Conservation (phyloP, 192 early-diverging fungal genomes). For the Chytriomyces hyalinus region DNA sequence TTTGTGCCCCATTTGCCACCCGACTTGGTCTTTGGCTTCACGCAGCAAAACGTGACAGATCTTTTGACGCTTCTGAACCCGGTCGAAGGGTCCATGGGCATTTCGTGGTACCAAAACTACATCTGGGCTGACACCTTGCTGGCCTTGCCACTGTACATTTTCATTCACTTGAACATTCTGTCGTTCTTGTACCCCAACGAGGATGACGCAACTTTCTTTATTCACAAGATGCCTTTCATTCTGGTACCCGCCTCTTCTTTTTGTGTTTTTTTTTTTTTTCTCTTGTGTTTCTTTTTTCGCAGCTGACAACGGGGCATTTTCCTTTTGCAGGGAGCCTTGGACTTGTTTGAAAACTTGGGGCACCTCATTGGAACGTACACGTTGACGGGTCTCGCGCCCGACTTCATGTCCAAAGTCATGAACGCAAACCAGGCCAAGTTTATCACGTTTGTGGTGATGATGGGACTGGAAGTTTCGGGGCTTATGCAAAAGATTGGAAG, state of each 20-base stretch:
- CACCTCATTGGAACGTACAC: constrained; percentile 15
- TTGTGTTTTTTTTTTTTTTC: neutral
- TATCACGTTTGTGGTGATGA: constrained; percentile 2
- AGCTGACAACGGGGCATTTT: neutral
- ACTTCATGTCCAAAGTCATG: constrained; percentile 1
- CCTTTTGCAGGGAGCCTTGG: constrained; percentile 3
- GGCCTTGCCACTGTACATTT: constrained; percentile 21
- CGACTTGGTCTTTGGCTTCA: constrained; percentile 29
- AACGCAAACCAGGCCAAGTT: constrained; percentile 26
- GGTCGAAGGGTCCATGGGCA: neutral
- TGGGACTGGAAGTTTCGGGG: constrained; percentile 28
- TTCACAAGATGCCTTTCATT: neutral
- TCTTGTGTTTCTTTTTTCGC: neutral
- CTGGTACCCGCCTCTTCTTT: neutral
- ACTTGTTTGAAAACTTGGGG: constrained; percentile 30
- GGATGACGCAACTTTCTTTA: neutral
- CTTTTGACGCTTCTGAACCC: constrained; percentile 3
- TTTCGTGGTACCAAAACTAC: constrained; percentile 11
- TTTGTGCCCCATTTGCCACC: constrained; percentile 18
- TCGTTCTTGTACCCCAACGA: constrained; percentile 18
- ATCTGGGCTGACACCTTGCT: constrained; percentile 6
- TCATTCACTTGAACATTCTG: constrained; percentile 17
- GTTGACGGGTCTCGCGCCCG: neutral
- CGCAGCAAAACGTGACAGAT: neutral
- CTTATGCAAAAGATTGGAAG: neutral